Base-by-base conservation (phyloP, 805 yeast genomes). In the Candida verbasci region DNA sequence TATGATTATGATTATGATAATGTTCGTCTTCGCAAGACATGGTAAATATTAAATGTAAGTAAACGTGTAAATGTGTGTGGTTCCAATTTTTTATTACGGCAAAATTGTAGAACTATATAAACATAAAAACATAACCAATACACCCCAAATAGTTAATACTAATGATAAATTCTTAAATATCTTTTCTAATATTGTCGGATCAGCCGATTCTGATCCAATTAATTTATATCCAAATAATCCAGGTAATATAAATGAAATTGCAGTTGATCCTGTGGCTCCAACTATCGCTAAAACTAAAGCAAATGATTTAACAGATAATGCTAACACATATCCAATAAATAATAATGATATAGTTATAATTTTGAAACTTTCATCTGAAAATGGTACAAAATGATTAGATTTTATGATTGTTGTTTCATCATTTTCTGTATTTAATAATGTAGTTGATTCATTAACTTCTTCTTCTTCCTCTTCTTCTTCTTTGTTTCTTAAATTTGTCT, bases 241-340 rank as follows among this genome's bases (percentile, higher is more conserved):
- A 0, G 97, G 97, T 31, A 88, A 68, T 20, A 86, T 87, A 53
- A 88, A 88, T 9, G 96, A 87, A 35, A 89, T 87, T 4, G 95
- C 77, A 0, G 96, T 88, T 1, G 95, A 86, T 0, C 96, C 96
- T 0, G 96, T 87, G 1, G 96, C 85, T 2, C 97, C 97, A 3
- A 88, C 95, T 45, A 88, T 67, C 1, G 95, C 88, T 46, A 88
- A 64, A 10, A 89, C 89, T 31, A 80, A 74, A 18, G 91, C 95
- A 47, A 88, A 75, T 0, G 95, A 86, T 10, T 65, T 65, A 21
- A 88, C 81, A 3, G 76, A 56, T 24, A 81, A 60, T 0, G 96
- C 93, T 8, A 82, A 64, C 1, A 65, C 37, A 53, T 82, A 87
- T 31, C 87, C 77, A 5, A 68, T 49, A 0, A 70, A 25, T 34